These are phyloP conservation scores for Arxiozyma slooffiae DNA, from an alignment of 1,139 yeast genomes.

Conservation along the genomic window DNA sequence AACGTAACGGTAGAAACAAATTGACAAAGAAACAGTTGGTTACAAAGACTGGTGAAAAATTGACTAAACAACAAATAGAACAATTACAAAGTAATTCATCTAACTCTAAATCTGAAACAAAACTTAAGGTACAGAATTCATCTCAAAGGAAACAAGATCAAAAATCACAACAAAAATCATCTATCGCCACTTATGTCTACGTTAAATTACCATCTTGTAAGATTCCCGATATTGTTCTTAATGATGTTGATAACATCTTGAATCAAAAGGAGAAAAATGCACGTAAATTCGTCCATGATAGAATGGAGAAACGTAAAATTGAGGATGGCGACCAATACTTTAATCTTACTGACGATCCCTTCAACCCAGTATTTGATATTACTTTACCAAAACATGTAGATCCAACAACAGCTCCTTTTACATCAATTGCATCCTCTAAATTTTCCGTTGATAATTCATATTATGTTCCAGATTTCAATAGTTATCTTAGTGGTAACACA, in stretches of 20 bases:
- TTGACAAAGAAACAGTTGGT: slow-evolving; percentile 17
- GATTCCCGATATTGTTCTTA: slow-evolving; percentile 85
- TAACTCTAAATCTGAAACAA: slow-evolving; percentile 5
- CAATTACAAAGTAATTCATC: slow-evolving; percentile 13
- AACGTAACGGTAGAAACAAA: slow-evolving; percentile 10
- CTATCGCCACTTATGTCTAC: slow-evolving; percentile 53
- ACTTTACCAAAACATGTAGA: slow-evolving; percentile 47
- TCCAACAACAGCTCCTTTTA: slow-evolving; percentile 61
- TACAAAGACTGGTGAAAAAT: slow-evolving; percentile 19
- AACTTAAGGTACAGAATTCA: slow-evolving; percentile 7
- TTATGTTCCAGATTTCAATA: slow-evolving; percentile 30
- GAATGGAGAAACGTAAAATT: slow-evolving; percentile 61
- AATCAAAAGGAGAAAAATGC: slow-evolving; percentile 72
- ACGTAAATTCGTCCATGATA: slow-evolving; percentile 71
- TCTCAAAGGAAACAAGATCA: too few species aligned
- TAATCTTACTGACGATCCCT: slow-evolving; percentile 85
- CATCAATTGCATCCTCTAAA: slow-evolving; percentile 66
- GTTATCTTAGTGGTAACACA: slow-evolving; percentile 23
- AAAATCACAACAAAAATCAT: slow-evolving; percentile 19
- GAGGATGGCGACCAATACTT: slow-evolving; percentile 64
- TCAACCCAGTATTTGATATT: slow-evolving; percentile 73
- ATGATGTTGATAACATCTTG: slow-evolving; percentile 68
- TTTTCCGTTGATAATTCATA: slow-evolving; percentile 62
- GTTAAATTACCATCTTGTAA: slow-evolving; percentile 82
- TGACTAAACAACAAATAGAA: slow-evolving; percentile 19